Evolutionary conservation across 1,284 basidiomycete species (phyloP).

Genomic region (Heliocybe sulcata): DNA sequence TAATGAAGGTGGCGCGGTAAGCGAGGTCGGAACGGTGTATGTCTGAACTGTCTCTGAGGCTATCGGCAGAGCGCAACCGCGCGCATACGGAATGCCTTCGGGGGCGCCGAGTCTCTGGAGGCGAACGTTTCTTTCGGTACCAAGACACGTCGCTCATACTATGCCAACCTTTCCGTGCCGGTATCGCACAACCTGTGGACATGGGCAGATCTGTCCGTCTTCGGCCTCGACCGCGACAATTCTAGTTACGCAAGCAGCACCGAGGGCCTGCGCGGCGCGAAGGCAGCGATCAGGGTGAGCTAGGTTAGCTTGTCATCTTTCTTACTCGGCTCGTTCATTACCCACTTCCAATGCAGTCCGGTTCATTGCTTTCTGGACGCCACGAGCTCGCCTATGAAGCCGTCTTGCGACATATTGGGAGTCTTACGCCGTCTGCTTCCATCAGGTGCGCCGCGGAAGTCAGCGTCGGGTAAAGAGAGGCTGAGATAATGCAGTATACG

Average conservation of each 20-base stretch:
- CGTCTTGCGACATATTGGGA: conserved; percentile 67
- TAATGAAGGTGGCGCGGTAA: conserved; percentile 84
- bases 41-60: background rate
- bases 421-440: conserved; percentile 69
- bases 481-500: conserved; percentile 53
- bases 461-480: background rate
- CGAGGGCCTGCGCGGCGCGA: conserved; percentile 61
- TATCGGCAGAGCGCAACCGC: conserved; percentile 62
- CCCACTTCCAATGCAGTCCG: conserved; percentile 8
- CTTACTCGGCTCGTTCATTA: background rate
- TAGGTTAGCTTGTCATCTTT: conserved; percentile 23
- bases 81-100: conserved; percentile 83
- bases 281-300: conserved; percentile 61
- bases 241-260: conserved; percentile 63
- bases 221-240: conserved; percentile 63
- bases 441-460: conserved; percentile 48
- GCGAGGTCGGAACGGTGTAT: conserved; percentile 23
- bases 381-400: conserved; percentile 83
- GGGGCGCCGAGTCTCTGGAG: conserved; percentile 87
- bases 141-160: conserved; percentile 80
- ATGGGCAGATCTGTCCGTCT: conserved; percentile 52
- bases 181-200: conserved; percentile 54
- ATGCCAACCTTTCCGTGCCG: conserved; percentile 54
- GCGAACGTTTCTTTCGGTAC: conserved; percentile 84
- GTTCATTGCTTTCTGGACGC: conserved; percentile 34